phyloP scores from a whole-genome alignment of 371 early-diverging fungal species.

The Apophysomyces ossiformis region DNA sequence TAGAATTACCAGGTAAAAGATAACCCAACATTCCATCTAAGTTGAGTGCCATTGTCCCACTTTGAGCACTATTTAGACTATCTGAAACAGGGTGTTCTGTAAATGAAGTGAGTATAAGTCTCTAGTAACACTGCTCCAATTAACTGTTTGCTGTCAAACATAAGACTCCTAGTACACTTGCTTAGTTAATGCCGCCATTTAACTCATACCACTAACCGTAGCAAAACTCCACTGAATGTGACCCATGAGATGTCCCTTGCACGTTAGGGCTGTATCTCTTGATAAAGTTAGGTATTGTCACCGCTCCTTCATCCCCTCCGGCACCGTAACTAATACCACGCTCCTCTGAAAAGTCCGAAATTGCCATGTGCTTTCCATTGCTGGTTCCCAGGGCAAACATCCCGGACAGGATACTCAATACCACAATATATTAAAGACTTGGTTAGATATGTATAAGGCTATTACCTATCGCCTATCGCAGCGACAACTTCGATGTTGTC shows the following conservation, averaged over 20 bases:
- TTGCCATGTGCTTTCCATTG: slow-evolving; percentile 10
- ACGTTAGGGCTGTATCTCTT: slow-evolving; percentile 39
- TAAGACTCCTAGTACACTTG: too few relatives aligned
- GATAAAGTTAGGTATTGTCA: slow-evolving; percentile 46
- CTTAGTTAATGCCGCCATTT: not conserved
- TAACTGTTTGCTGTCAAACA: not conserved
- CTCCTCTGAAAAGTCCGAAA: slow-evolving; percentile 21
- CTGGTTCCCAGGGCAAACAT: too few relatives aligned
- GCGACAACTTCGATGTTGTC: slow-evolving; percentile 35
- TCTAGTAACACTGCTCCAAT: too few relatives aligned
- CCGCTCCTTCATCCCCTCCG: slow-evolving; percentile 48
- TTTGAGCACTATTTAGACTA: slow-evolving; percentile 47
- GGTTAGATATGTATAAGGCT: not conserved
- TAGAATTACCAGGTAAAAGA: slow-evolving; percentile 32
- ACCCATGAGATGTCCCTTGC: slow-evolving; percentile 41
- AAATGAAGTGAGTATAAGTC: not conserved
- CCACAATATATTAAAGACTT: not conserved
- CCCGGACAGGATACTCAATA: not conserved
- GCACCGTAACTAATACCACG: slow-evolving; percentile 50
- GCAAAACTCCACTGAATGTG: slow-evolving; percentile 35
- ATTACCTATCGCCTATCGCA: slow-evolving; percentile 32
- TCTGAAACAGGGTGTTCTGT: slow-evolving; percentile 31
- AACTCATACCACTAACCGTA: slow-evolving; percentile 17
- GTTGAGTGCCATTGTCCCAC: slow-evolving; percentile 41
- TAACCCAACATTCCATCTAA: slow-evolving; percentile 40